Conservation (phyloP, 2,329 filamentous ascomycete species). For the Paecilomyces sp. region DNA sequence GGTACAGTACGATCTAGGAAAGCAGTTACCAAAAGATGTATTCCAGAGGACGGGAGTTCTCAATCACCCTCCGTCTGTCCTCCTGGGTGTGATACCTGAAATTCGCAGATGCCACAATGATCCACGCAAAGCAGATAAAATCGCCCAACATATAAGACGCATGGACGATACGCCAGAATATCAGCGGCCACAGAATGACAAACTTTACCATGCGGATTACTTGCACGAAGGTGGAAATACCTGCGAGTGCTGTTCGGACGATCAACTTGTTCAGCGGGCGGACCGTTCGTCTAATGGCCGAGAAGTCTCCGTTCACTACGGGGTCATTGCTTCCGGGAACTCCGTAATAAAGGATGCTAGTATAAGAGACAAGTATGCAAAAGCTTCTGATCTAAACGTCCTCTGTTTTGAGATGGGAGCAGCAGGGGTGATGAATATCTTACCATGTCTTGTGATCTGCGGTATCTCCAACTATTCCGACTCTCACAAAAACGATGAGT, state of each 20-base stretch:
- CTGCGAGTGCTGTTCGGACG: constrained; percentile 1
- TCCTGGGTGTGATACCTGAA: not conserved
- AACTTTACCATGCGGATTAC: not conserved
- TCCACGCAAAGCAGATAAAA: not conserved
- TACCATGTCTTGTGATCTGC: constrained; percentile 14
- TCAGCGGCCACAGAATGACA: not conserved
- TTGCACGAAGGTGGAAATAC: not conserved
- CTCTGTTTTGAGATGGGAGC: constrained; percentile 17
- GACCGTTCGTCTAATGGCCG: constrained; percentile 1
- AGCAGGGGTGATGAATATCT: constrained; percentile 9
- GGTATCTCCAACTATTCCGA: constrained; percentile 16
- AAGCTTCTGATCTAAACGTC: not conserved
- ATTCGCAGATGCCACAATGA: constrained; percentile 1
- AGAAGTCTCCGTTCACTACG: constrained; percentile 8
- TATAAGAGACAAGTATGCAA: constrained; percentile 5
- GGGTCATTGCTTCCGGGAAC: constrained; percentile 15
- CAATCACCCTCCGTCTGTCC: constrained; percentile 1
- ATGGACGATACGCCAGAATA: constrained; percentile 3
- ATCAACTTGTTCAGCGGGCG: not conserved
- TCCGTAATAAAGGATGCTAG: constrained; percentile 8
- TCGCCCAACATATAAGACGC: constrained; percentile 3
- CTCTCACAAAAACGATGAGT: constrained; percentile 14
- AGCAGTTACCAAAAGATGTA: constrained; percentile 3
- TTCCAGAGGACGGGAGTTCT: constrained; percentile 7
- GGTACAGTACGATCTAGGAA: constrained; percentile 18